Evolutionary conservation across 1,284 basidiomycete genomes (phyloP).

Genomic region (Cryptococcus depauperatus): DNA sequence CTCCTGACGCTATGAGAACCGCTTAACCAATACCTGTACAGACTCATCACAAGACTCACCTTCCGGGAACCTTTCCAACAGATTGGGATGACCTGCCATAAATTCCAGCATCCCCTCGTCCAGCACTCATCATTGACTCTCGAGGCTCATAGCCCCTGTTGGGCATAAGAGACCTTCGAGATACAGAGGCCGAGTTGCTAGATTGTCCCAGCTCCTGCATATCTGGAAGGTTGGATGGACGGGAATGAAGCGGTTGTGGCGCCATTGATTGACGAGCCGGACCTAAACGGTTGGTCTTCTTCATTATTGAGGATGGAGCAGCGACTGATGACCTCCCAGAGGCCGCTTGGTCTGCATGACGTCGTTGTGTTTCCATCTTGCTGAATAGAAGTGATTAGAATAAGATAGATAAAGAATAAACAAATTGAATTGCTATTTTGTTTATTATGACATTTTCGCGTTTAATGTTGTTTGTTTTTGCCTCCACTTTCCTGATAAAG

Average conservation of each 20-base stretch:
- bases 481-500: too few species aligned
- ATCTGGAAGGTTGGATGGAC: constrained; percentile 50
- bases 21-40: neutral
- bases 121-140: constrained; percentile 55
- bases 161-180: constrained; percentile 3
- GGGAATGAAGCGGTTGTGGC: constrained; percentile 51
- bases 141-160: constrained; percentile 4
- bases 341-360: too few species aligned
- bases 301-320: constrained; percentile 54
- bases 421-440: too few species aligned
- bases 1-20: constrained; percentile 16
- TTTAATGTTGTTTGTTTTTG: too few species aligned
- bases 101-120: constrained; percentile 50
- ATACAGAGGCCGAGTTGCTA: constrained; percentile 17
- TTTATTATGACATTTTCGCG: too few species aligned
- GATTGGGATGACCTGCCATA: constrained; percentile 67
- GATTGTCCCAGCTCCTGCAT: constrained; percentile 34
- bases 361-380: too few species aligned
- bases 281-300: constrained; percentile 48
- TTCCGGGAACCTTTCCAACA: constrained; percentile 33
- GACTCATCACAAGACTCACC: constrained; percentile 5
- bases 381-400: too few species aligned
- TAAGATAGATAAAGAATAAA: too few species aligned
- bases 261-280: constrained; percentile 50
- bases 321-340: too few species aligned